Evolutionary conservation across 1,284 basidiomycete species (phyloP).

Genomic region (Puccinia novopanici): DNA sequence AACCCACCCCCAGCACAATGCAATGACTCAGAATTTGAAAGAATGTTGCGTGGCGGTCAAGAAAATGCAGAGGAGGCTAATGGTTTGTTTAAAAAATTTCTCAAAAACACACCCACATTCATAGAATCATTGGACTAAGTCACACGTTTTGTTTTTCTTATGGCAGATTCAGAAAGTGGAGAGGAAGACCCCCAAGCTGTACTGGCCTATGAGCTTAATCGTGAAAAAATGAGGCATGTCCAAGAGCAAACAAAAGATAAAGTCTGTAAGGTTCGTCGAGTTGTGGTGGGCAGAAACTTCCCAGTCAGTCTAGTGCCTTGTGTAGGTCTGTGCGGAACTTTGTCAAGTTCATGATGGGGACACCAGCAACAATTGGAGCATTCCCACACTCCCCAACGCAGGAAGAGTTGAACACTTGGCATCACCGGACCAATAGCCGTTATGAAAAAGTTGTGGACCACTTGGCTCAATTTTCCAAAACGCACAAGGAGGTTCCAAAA

Average conservation of each 20-base stretch:
- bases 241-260: not conserved
- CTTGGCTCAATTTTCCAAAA: not conserved
- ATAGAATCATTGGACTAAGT: too few relatives aligned
- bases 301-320: constrained; percentile 1
- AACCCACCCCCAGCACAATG: too few relatives aligned
- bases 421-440: not conserved
- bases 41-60: too few relatives aligned
- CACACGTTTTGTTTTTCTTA: too few relatives aligned
- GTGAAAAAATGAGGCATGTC: not conserved
- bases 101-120: too few relatives aligned
- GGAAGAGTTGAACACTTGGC: not conserved
- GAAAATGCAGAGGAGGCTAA: too few relatives aligned
- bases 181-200: not conserved
- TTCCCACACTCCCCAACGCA: not conserved
- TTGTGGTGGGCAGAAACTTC: not conserved
- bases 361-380: not conserved
- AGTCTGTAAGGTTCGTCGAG: not conserved
- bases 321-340: not conserved
- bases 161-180: not conserved
- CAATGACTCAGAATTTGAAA: too few relatives aligned
- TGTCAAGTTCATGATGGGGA: constrained; percentile 5
- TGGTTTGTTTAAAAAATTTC: too few relatives aligned
- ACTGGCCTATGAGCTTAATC: not conserved
- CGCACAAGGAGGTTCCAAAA: not conserved
- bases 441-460: not conserved